Evolutionary conservation across 1,139 yeast genomes (phyloP).

Genomic region (Geotrichum candidum): DNA sequence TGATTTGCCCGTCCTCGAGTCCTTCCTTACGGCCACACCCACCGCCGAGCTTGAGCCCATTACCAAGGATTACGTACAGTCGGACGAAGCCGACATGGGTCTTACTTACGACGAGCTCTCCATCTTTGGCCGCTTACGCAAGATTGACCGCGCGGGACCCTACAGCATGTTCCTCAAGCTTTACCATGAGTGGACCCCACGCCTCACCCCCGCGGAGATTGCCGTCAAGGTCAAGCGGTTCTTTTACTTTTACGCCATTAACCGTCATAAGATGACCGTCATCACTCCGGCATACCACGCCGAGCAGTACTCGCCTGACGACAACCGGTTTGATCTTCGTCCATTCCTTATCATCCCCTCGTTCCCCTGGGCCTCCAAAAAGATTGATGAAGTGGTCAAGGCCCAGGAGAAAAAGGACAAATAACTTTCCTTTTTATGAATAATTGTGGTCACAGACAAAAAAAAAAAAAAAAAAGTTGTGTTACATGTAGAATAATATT

Average conservation of each 20-base stretch:
- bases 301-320: conserved; percentile 96
- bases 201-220: conserved; percentile 70
- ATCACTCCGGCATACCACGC: conserved; percentile 97
- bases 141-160: conserved; percentile 93
- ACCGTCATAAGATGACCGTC: conserved; percentile 94
- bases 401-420: conserved; percentile 4
- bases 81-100: conserved; percentile 97
- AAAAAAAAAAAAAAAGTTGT: no score
- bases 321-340: conserved; percentile 87
- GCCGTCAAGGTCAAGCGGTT: conserved; percentile 90
- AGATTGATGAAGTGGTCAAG: conserved; percentile 68
- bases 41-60: conserved; percentile 98
- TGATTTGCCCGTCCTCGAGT: conserved; percentile 67
- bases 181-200: conserved; percentile 88
- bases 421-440: neutral
- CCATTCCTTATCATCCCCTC: conserved; percentile 91
- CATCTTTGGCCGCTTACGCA: conserved; percentile 84
- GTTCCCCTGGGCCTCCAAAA: conserved; percentile 83
- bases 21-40: conserved; percentile 84
- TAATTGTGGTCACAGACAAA: no score
- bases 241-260: conserved; percentile 88
- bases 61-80: conserved; percentile 83
- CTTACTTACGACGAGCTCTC: conserved; percentile 93
- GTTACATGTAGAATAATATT: neutral
- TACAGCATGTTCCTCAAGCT: conserved; percentile 86